A percentile compares a stretch with the other conserved stretches of the same genome.
Evolutionary conservation across 139 green algal species (phyloP).

Genomic region (Chlamydomonas sp.): DNA sequence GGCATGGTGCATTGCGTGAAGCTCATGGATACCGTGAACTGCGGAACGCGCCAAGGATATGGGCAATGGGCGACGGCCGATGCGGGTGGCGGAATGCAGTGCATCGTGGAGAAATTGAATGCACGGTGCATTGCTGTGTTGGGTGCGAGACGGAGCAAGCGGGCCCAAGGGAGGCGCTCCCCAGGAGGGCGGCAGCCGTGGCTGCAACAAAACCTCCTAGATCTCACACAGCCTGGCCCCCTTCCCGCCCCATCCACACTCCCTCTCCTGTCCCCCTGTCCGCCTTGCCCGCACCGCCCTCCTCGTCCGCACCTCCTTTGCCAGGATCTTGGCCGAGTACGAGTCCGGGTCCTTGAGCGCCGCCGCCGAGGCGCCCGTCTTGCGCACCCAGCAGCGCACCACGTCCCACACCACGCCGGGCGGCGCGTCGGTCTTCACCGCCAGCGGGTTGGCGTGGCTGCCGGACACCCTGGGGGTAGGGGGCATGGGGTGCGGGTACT

Average conservation of each 20-base stretch:
- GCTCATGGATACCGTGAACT: background rate
- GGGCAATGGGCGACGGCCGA: no score
- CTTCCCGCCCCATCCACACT: background rate
- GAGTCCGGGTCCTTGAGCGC: constrained; percentile 56
- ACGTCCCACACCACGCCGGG: constrained; percentile 82
- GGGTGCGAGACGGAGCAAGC: no score
- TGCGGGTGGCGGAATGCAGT: no score
- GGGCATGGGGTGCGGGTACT: background rate
- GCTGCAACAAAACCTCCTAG: no score
- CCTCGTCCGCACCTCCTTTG: constrained; percentile 52
- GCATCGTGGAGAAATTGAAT: no score
- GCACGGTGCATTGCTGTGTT: no score
- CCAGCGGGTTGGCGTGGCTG: constrained; percentile 90
- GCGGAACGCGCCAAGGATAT: no score
- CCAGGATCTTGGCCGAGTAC: constrained; percentile 73
- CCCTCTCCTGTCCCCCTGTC: background rate
- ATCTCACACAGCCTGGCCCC: background rate
- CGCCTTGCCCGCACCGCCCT: no score
- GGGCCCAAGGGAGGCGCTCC: no score
- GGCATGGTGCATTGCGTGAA: background rate
- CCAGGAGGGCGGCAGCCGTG: no score
- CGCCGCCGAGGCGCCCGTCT: constrained; percentile 61
- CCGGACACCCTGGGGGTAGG: constrained; percentile 69
- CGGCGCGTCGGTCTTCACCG: constrained; percentile 96
- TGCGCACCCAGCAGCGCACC: constrained; percentile 81